Evolutionary conservation across 768 basidiomycete species (phyloP).

Genomic region (Porphyrellus cyaneotinctus): DNA sequence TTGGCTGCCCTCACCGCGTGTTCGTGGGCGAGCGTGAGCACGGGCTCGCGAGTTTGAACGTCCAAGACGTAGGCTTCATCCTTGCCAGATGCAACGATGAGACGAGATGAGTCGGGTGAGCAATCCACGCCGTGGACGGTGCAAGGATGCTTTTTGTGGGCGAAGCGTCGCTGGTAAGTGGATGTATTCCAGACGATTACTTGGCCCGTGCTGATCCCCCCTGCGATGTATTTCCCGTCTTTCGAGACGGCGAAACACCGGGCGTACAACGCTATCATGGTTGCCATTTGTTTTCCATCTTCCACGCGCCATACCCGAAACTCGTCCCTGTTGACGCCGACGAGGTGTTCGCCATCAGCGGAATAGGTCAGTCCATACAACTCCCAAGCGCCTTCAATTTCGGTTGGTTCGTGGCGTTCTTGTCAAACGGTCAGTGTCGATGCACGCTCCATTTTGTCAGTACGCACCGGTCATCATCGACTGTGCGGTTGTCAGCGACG

Average conservation of each 20-base stretch:
- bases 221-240: background rate
- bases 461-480: background rate
- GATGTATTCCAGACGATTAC: background rate
- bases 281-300: background rate
- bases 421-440: background rate
- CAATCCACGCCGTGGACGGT: background rate
- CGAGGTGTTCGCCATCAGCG: background rate
- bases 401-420: background rate
- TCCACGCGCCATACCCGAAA: background rate
- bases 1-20: background rate
- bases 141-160: background rate
- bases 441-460: background rate
- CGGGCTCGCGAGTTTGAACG: background rate
- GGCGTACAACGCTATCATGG: background rate
- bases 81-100: background rate
- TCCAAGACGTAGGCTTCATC: background rate
- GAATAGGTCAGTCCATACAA: background rate
- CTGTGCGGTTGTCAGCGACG: background rate
- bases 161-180: background rate
- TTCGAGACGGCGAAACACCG: background rate
- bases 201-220: background rate
- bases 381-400: background rate
- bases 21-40: background rate
- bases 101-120: background rate
- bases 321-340: background rate